A percentile compares a stretch with the other conserved stretches of the same genome.
Conservation (phyloP, 2,329 filamentous ascomycete genomes). For the Pseudodiploospora longispora region DNA sequence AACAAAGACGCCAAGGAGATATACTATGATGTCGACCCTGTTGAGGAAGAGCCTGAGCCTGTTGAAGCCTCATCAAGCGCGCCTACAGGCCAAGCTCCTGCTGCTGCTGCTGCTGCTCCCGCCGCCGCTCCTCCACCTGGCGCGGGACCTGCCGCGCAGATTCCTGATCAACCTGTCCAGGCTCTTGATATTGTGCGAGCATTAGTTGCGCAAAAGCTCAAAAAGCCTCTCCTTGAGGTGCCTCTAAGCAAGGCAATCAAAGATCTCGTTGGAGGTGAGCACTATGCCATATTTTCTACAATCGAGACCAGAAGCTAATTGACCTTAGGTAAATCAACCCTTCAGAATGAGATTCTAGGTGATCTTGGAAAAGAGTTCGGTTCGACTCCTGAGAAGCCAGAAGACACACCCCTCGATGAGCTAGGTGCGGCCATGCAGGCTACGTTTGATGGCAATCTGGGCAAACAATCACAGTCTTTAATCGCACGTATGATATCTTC, state of each 20-base stretch:
- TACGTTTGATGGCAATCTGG: conserved; percentile 97
- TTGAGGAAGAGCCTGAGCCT: conserved; percentile 78
- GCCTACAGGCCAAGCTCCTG: conserved; percentile 6
- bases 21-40: conserved; percentile 95
- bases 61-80: conserved; percentile 27
- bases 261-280: conserved; percentile 89
- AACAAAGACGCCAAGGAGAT: conserved; percentile 99
- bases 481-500: conserved; percentile 93
- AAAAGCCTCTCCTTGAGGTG: conserved; percentile 84
- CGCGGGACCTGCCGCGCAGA: conserved; percentile 76
- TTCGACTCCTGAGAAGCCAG: conserved; percentile 94
- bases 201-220: conserved; percentile 92
- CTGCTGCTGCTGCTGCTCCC: conserved; percentile 41
- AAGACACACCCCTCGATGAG: conserved; percentile 94
- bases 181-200: conserved; percentile 85
- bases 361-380: conserved; percentile 98
- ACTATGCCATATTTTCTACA: neutral
- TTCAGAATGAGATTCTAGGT: conserved; percentile 97
- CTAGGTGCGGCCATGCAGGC: conserved; percentile 91
- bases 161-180: conserved; percentile 78
- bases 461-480: conserved; percentile 90
- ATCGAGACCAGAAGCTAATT: conserved; percentile 5
- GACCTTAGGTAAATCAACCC: conserved; percentile 78
- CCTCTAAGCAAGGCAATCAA: conserved; percentile 96
- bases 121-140: conserved; percentile 56